These are phyloP conservation scores for Purshia tridentata DNA, from an alignment of 306 rosid genomes.

Conservation along the genomic window DNA sequence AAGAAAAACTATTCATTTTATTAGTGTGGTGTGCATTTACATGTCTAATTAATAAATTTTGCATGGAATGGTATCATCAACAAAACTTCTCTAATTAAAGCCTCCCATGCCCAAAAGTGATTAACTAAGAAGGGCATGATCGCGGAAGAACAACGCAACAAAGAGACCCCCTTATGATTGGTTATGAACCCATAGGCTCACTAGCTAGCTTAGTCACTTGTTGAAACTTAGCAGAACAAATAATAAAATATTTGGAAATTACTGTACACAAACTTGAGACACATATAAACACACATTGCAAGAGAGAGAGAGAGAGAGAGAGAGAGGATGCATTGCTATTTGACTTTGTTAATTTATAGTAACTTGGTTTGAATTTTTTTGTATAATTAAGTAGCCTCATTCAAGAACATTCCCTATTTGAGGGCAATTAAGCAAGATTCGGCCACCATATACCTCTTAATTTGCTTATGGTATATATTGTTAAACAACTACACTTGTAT, in stretches of 20 bases:
- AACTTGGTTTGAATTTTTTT: not conserved
- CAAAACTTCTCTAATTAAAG: no score
- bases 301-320: no score
- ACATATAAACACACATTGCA: no score
- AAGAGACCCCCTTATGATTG: not conserved
- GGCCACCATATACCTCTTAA: not conserved
- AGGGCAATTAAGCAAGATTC: constrained; percentile 12
- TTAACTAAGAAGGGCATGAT: no score
- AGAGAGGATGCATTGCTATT: not conserved
- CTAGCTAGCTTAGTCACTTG: not conserved
- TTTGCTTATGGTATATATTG: constrained; percentile 1
- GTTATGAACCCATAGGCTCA: not conserved
- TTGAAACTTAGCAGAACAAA: not conserved
- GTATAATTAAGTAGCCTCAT: not conserved
- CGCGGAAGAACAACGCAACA: not conserved
- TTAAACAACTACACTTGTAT: constrained; percentile 10
- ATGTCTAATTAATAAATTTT: no score
- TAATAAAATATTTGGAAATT: not conserved
- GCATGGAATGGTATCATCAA: no score
- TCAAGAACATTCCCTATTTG: constrained; percentile 10
- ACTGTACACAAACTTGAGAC: not conserved
- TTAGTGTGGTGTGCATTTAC: no score
- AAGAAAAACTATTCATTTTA: no score
- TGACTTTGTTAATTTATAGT: constrained; percentile 9
- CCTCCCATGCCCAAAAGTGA: no score